Percentiles rank a stretch among this genome's conserved stretches.
These are phyloP conservation scores for Macrotyloma uniflorum DNA, from an alignment of 306 rosid species.

Conservation along the genomic window DNA sequence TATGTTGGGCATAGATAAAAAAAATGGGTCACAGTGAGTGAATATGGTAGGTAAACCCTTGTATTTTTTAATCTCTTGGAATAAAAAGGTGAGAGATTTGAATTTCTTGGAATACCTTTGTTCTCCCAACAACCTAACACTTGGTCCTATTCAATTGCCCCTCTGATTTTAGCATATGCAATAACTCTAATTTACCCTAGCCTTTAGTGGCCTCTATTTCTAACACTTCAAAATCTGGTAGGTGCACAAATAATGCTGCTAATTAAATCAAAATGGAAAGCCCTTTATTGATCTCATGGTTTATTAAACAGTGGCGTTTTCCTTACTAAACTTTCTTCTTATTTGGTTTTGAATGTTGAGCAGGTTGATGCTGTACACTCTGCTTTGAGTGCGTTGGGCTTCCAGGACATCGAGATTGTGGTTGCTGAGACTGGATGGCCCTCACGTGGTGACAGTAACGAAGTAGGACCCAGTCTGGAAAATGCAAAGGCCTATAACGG, in stretches of 20 bases:
- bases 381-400: slow-evolving; percentile 65
- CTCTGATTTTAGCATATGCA: slow-evolving; percentile 7
- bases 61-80: slow-evolving; percentile 17
- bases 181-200: slow-evolving; percentile 5
- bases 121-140: slow-evolving; percentile 15
- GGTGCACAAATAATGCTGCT: neutral
- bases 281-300: neutral
- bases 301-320: neutral
- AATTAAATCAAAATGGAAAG: neutral
- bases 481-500: slow-evolving; percentile 93
- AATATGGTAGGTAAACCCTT: slow-evolving; percentile 11
- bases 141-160: slow-evolving; percentile 10
- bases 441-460: slow-evolving; percentile 70
- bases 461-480: slow-evolving; percentile 71
- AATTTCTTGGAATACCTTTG: neutral
- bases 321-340: neutral
- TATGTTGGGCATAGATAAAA: slow-evolving; percentile 1
- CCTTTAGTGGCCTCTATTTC: neutral
- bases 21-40: slow-evolving; percentile 20
- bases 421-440: slow-evolving; percentile 99
- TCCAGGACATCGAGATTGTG: slow-evolving; percentile 67
- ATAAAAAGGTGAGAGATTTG: slow-evolving; percentile 14
- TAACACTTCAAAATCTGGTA: neutral
- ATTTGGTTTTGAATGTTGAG: slow-evolving; percentile 20
- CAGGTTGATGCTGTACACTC: slow-evolving; percentile 92